Evolutionary conservation across 2,329 filamentous ascomycete genomes (phyloP).

Genomic region (Aspergillus fischeri): DNA sequence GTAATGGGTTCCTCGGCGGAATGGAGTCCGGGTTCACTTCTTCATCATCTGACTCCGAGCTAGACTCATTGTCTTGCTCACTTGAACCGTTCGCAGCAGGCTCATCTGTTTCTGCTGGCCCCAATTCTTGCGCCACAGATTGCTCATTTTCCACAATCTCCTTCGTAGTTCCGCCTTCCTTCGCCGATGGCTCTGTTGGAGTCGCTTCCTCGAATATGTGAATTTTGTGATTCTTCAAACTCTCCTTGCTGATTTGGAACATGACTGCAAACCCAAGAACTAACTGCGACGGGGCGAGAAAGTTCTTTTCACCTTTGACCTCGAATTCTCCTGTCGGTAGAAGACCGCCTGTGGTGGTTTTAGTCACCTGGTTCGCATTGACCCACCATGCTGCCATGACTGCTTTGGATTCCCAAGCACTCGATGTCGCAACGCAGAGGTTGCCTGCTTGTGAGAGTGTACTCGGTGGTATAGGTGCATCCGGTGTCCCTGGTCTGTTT

Average conservation of each 20-base stretch:
- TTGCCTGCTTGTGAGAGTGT: conserved; percentile 88
- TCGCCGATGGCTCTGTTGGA: conserved; percentile 15
- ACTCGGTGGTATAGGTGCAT: conserved; percentile 85
- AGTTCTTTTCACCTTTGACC: conserved; percentile 84
- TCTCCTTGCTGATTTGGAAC: conserved; percentile 86
- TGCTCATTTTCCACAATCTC: conserved; percentile 25
- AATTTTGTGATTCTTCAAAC: conserved; percentile 73
- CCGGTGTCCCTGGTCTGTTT: conserved; percentile 71
- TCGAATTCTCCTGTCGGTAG: conserved; percentile 74
- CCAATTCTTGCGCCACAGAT: conserved; percentile 25
- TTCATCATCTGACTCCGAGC: conserved; percentile 19
- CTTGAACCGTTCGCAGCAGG: conserved; percentile 20
- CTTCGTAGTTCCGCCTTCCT: conserved; percentile 18
- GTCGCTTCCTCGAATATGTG: conserved; percentile 54
- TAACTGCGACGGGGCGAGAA: conserved; percentile 79
- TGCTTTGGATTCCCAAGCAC: conserved; percentile 94
- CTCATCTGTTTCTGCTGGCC: conserved; percentile 22
- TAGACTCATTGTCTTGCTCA: conserved; percentile 24
- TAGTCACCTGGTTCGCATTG: conserved; percentile 81
- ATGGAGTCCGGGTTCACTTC: conserved; percentile 10
- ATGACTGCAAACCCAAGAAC: conserved; percentile 82
- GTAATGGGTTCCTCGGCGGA: conserved; percentile 15
- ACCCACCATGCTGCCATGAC: conserved; percentile 98
- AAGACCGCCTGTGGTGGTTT: conserved; percentile 78
- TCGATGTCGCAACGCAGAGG: conserved; percentile 77